Base-by-base conservation (phyloP, 1,284 basidiomycete species). In the Sanghuangporus weigelae region DNA sequence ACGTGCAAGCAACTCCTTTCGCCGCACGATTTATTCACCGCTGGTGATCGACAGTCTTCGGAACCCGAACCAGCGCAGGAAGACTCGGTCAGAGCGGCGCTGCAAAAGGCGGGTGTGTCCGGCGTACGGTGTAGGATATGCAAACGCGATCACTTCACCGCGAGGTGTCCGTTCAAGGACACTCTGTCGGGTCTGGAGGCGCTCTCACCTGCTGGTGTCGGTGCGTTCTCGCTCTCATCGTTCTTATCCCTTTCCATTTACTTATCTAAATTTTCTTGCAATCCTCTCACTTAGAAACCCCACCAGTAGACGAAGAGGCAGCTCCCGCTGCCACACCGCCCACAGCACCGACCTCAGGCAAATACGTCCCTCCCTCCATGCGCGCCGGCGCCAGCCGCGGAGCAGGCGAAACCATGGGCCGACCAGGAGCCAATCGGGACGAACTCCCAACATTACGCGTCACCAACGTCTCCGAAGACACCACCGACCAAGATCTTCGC, bases 161-260 rank as follows among this genome's bases (percentile, higher is more conserved):
- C 95, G 66, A 95, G 96, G 76, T 99, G 97, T 84, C 97, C 97
- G 11, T 97, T 97, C 85, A 97, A 95, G 77, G 96, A 98, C 70
- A 92, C 93, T 21, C 85, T 94, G 11, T 85, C 90, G 21, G 93
- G 90, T 11, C 81, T 94, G 59, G 90, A 92, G 57, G 81, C 77
- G 23, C 74, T 80, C 3, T 84, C 85, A 12, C 31, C 51, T 8
- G 57, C 26, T 54, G 63, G 54, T 35, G 16, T 48, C n/a, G 57
- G 59, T 83, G 69, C 67, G 77, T 77, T 63, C 31, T 67, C 64
- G 3, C 3, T 3, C 19, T 68, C 38, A 40, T 51, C 40, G 19
- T 23, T 8, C n/a, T 16, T 21, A 5, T 19, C 16, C 16, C n/a
- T 7, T 14, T 4, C 36, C 16, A 39, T 4, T 14, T 36, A 4